A percentile compares a stretch with the other conserved stretches of the same genome.
Evolutionary conservation across 345 rosid genomes (phyloP).

Genomic region (Pistacia vera): DNA sequence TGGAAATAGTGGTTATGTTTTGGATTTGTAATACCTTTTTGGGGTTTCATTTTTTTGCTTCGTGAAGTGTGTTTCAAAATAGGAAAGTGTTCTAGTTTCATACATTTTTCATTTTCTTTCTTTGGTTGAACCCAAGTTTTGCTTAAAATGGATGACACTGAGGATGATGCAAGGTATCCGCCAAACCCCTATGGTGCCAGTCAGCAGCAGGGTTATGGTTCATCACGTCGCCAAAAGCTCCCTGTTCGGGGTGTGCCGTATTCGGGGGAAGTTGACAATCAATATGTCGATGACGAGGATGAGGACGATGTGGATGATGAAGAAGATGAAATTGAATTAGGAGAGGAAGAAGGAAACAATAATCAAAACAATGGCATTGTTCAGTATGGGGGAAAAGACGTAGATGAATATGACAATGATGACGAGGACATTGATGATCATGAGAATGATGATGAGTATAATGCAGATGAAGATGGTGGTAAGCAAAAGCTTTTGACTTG

Average conservation of each 20-base stretch:
- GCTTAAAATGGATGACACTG: constrained; percentile 70
- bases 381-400: constrained; percentile 33
- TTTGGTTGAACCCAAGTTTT: constrained; percentile 15
- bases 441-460: constrained; percentile 44
- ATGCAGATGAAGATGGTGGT: constrained; percentile 37
- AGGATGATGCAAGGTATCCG: constrained; percentile 74
- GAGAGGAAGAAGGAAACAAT: constrained; percentile 44
- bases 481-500: constrained; percentile 29
- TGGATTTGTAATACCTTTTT: background rate
- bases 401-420: constrained; percentile 36
- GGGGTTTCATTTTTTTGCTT: constrained; percentile 2
- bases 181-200: constrained; percentile 48
- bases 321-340: constrained; percentile 37
- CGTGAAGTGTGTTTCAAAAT: background rate
- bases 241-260: constrained; percentile 41
- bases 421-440: constrained; percentile 38
- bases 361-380: constrained; percentile 41
- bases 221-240: constrained; percentile 60
- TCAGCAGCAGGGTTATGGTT: constrained; percentile 45
- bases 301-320: constrained; percentile 39
- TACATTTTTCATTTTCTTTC: background rate
- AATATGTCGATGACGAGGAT: constrained; percentile 43
- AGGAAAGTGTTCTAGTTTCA: background rate
- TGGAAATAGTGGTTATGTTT: background rate
- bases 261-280: constrained; percentile 34